Evolutionary conservation across 1,284 basidiomycete species (phyloP), one percentile per base, ranked within the genome.

Genomic region (Waitea zeae): DNA sequence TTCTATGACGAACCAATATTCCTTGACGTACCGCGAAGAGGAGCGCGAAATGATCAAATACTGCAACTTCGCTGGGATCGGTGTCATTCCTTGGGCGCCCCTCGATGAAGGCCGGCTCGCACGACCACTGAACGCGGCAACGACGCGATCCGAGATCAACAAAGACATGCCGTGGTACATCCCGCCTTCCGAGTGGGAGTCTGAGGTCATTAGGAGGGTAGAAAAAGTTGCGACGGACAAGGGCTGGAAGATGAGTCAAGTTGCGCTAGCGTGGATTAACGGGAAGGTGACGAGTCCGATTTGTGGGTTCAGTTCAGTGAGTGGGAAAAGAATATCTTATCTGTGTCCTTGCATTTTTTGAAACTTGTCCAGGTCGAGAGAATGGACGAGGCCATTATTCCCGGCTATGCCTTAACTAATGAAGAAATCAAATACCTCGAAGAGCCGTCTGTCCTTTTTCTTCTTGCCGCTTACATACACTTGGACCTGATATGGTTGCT

Each of bases 231-330:
- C 64, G 11, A 54, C 57, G 43, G 55, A 57, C 45, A 44, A 46
- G 30, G 52, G 52, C 9, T 38, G 56, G 24, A 46, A 44, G 30
- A 63, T 63, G 61, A 53, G 61, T 2, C 58, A 62, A 38, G 46
- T 62, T 17, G 52, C 57, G 4, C 38, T 57, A 3, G 59, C 59
- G 6, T 64, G 61, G 62, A 42, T 42, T n/a, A 12, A 12, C 11
- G 11, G 14, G 15, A 30, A 30, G 29, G 61, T 70, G 9, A 55
- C 61, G 13, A 66, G 67, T 5, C 68, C 67, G 2, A 67, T 71
- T 42, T 56, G 70, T 12, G 68, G 69, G 1, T 61, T 61, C 5
- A 70, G 62, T 4, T 62, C 52, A 31, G 45, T 69, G 66, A 69
- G 32, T 51, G 63, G 35, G 52, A 68, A 15, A 60, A 62, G 67